Percentiles rank a stretch among this genome's conserved stretches.
phyloP scores from a whole-genome alignment of 805 yeast genomes.

The Cyberlindnera amylophila region DNA sequence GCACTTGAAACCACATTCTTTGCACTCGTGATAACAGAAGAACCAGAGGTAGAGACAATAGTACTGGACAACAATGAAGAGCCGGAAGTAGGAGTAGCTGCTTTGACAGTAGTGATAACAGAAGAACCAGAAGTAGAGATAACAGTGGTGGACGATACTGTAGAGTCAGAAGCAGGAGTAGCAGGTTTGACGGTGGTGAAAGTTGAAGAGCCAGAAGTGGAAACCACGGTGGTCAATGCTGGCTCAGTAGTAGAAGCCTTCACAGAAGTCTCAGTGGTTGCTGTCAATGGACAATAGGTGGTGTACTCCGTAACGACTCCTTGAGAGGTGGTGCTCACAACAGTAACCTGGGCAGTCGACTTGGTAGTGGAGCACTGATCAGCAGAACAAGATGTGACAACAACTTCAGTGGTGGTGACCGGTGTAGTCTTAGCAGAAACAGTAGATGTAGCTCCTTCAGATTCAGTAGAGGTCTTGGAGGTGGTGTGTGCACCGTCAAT shows the following conservation, averaged over 20 bases:
- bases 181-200: conserved; percentile 16
- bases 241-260: neutral
- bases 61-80: no score
- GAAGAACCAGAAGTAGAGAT: conserved; percentile 8
- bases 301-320: conserved; percentile 28
- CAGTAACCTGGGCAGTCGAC: conserved; percentile 16
- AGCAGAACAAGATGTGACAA: conserved; percentile 18
- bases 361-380: conserved; percentile 9
- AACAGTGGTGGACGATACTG: conserved; percentile 15
- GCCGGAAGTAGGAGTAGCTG: no score
- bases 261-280: neutral
- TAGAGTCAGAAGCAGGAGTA: conserved; percentile 12
- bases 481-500: neutral
- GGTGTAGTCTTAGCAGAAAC: neutral
- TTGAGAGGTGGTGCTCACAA: conserved; percentile 32
- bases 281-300: conserved; percentile 26
- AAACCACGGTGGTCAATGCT: neutral
- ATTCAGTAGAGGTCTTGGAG: neutral
- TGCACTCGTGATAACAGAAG: no score
- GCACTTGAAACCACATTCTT: no score
- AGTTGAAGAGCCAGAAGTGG: conserved; percentile 2
- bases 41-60: no score
- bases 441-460: neutral
- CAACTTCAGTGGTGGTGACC: conserved; percentile 14
- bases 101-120: no score